Evolutionary conservation across 495 filamentous ascomycete species (phyloP).

Genomic region (Rhypophila decipiens): DNA sequence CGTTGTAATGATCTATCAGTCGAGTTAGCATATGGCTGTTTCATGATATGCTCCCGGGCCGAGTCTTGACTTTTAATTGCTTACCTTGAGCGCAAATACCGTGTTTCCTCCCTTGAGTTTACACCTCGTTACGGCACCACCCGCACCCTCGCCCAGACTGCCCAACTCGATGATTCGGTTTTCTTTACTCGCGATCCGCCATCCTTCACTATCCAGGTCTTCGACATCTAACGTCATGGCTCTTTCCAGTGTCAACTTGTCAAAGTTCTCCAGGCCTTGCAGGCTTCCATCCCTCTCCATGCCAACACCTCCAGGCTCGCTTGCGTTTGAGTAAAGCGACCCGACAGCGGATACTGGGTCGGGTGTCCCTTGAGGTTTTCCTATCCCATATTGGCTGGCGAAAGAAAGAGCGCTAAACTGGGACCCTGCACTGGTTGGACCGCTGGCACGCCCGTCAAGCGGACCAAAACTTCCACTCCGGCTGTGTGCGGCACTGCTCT

Average conservation of each 20-base stretch:
- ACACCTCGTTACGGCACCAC: conserved; percentile 89
- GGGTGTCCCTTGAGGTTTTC: conserved; percentile 55
- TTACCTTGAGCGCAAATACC: conserved; percentile 92
- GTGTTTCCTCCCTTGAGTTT: conserved; percentile 85
- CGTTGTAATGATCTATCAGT: conserved; percentile 81
- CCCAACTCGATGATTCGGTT: conserved; percentile 83
- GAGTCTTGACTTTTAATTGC: conserved; percentile 9
- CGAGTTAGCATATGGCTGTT: conserved; percentile 19
- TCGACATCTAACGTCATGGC: conserved; percentile 81
- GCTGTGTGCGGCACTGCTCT: conserved; percentile 59
- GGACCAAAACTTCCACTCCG: conserved; percentile 68
- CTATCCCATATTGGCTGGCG: conserved; percentile 58
- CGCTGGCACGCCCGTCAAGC: conserved; percentile 65
- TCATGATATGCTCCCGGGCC: background rate
- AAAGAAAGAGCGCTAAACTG: conserved; percentile 72
- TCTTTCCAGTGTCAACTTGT: conserved; percentile 70
- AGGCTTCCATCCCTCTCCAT: conserved; percentile 74
- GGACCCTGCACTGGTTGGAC: conserved; percentile 74
- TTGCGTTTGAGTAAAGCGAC: conserved; percentile 70
- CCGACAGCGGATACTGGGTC: conserved; percentile 85
- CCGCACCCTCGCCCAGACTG: conserved; percentile 88
- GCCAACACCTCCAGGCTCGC: conserved; percentile 48
- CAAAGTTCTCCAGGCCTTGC: conserved; percentile 61
- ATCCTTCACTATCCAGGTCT: conserved; percentile 89
- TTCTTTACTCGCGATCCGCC: conserved; percentile 85